Percentiles rank a stretch among this genome's conserved stretches.
Conservation (phyloP, 1,139 yeast species). For the Trichomonascaceae sp. region DNA sequence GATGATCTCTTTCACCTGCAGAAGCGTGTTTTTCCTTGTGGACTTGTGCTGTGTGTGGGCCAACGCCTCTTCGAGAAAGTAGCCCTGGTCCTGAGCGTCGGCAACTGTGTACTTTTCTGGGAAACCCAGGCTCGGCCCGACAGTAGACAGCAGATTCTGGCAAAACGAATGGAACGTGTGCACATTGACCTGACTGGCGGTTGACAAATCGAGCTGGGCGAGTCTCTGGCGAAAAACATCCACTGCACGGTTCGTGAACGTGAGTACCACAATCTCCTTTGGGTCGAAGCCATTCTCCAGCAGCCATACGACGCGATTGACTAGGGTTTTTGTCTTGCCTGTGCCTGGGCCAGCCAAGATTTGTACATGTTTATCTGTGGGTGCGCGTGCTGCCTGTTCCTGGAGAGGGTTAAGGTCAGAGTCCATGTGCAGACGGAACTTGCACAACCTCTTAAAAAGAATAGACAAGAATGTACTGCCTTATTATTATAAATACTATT, state of each 20-base stretch:
- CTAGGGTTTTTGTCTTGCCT: constrained; percentile 65
- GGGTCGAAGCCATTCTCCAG: constrained; percentile 40
- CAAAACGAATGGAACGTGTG: constrained; percentile 88
- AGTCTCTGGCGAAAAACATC: constrained; percentile 39
- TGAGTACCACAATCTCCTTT: constrained; percentile 57
- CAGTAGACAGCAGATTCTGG: constrained; percentile 39
- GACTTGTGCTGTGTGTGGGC: too few relatives aligned
- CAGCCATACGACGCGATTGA: constrained; percentile 57
- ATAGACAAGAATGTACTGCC: too few relatives aligned
- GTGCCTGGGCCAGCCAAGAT: constrained; percentile 90
- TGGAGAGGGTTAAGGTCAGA: neutral
- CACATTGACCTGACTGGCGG: constrained; percentile 31
- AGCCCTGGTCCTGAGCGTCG: constrained; percentile 24
- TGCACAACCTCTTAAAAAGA: too few relatives aligned
- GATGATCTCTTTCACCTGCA: too few relatives aligned
- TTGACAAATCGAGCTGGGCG: constrained; percentile 19
- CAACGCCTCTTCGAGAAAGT: constrained; percentile 6
- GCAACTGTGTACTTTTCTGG: constrained; percentile 40
- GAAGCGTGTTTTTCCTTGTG: too few relatives aligned
- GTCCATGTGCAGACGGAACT: neutral
- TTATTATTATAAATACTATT: neutral
- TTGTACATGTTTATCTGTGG: constrained; percentile 40
- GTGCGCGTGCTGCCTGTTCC: neutral
- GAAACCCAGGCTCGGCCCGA: constrained; percentile 42
- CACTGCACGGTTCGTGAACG: constrained; percentile 86